Base-by-base conservation (phyloP, 441 rosid species). In the Hura crepitans region DNA sequence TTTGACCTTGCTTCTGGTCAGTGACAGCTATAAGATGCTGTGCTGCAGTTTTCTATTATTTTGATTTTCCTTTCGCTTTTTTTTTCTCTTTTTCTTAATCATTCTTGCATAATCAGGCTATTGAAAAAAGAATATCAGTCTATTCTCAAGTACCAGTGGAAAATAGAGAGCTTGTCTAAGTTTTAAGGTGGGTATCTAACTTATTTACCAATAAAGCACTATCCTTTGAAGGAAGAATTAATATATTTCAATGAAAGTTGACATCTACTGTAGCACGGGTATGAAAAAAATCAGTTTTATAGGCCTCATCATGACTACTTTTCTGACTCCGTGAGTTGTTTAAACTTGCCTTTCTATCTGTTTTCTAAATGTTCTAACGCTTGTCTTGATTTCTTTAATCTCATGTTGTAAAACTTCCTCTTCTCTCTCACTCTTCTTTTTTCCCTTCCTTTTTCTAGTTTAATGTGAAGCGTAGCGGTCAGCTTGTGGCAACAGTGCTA, bases 231-330 rank as follows among this genome's bases (percentile, higher is more conserved):
- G 76, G 64, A 51, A 68, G 72, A 63, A 65, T 60, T 78, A 71
- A 75, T 85, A 76, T 71, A 71, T 62, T 72, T 72, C 72, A 43
- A 81, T 67, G 81, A 81, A 84, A 77, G 80, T 84, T 85, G 85
- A 86, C 89, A 84, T 84, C 78, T 88, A 80, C 72, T 75, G 91
- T 86, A 87, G 93, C 81, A 84, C 97, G 92, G 99, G 90, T 94
- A 94, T 65, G 97, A 90, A 74, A 89, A 86, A 62, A 54, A 75
- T 69, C 92, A 92, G 88, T 90, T 78, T 78, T 94, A 94, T 89
- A 90, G 42, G 89, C 97, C 97, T 53, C 99, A 94, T 77, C 96
- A 89, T 46, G 99, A 94, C 77, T 90, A 92, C 82, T 94, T 94
- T 72, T 83, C 91, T 56, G 97, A 94, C 74, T 75, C 94, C 46